Base-by-base conservation (phyloP, 192 early-diverging fungal species). In the Coemansia sp. region DNA sequence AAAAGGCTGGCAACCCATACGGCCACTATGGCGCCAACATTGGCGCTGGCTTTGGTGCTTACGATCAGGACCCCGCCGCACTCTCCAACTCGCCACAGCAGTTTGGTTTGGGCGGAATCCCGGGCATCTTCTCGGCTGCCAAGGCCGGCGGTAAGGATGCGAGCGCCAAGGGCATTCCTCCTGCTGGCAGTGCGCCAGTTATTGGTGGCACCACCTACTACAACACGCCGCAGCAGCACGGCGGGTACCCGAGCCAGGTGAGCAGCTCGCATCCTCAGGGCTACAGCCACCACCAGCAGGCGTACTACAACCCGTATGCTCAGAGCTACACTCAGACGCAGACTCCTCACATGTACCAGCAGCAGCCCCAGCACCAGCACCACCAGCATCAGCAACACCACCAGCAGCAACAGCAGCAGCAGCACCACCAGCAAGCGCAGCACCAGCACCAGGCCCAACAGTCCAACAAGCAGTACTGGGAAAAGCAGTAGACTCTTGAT, bases 171-270 rank as follows among this genome's bases (percentile, higher is more conserved):
- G 50, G 56, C 27, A 60, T 56, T 6, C 79, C 71, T 20, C 74
- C 74, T 1, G 22, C 74, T 37, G 78, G 73, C 44, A 69, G 69
- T 22, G 79, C 79, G 34, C 70, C 79, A 4, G 74, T 76, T 29
- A 76, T 82, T 15, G 79, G 79, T 40, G 79, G 79, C 18, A 82
- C 79, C n/a, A 76, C 79, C 1, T 82, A 82, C 74, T 82, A 82
- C 70, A 76, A 65, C 68, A 69, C 70, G n/a, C 79, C 79, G 32
- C 79, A 82, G 60, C 79, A 80, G 70, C 62, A 69, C 18, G 73
- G 69, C 40, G 71, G 79, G 12, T 82, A 82, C 41, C 74, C 79
- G 10, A 72, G 70, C 71, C 79, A 82, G 64, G 55, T 62, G 56
- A 82, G 64, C 65, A 71, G 37, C 62, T 52, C 70, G 34, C 69